Percentiles rank a stretch among this genome's conserved stretches.
Evolutionary conservation across 106 monocot species (phyloP).

Genomic region (Allium fistulosum): DNA sequence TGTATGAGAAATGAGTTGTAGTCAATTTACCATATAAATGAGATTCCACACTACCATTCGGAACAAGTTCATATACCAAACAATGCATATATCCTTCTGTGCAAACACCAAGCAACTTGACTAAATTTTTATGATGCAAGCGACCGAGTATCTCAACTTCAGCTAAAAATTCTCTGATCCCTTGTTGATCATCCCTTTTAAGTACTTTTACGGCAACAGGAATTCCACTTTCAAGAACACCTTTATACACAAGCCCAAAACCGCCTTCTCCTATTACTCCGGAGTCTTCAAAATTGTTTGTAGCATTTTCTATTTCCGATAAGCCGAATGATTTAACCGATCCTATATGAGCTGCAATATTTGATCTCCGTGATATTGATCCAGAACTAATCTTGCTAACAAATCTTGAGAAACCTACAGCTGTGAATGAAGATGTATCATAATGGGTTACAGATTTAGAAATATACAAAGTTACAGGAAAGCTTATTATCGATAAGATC

Average conservation of each 20-base stretch:
- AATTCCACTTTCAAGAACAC: constrained; percentile 55
- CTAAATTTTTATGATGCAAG: constrained; percentile 81
- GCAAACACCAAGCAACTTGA: constrained; percentile 79
- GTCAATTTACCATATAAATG: constrained; percentile 63
- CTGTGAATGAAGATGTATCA: constrained; percentile 12
- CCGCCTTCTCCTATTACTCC: constrained; percentile 85
- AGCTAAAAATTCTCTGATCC: constrained; percentile 64
- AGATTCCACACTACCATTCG: constrained; percentile 84
- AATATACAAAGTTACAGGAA: not conserved
- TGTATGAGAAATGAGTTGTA: not conserved
- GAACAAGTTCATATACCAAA: constrained; percentile 79
- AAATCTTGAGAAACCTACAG: constrained; percentile 17
- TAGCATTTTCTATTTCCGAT: constrained; percentile 62
- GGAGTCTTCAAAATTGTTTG: constrained; percentile 52
- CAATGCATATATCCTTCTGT: constrained; percentile 50
- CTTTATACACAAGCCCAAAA: constrained; percentile 78
- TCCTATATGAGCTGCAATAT: constrained; percentile 52
- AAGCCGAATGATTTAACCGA: constrained; percentile 56
- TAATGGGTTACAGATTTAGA: not conserved
- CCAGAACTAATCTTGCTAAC: constrained; percentile 44
- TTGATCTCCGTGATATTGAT: constrained; percentile 51
- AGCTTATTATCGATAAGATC: not conserved
- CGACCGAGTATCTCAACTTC: constrained; percentile 94
- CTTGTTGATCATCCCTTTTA: constrained; percentile 83
- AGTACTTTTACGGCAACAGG: constrained; percentile 71